Base-by-base conservation (phyloP, 305 asterid genomes). In the Rubia occidens region DNA sequence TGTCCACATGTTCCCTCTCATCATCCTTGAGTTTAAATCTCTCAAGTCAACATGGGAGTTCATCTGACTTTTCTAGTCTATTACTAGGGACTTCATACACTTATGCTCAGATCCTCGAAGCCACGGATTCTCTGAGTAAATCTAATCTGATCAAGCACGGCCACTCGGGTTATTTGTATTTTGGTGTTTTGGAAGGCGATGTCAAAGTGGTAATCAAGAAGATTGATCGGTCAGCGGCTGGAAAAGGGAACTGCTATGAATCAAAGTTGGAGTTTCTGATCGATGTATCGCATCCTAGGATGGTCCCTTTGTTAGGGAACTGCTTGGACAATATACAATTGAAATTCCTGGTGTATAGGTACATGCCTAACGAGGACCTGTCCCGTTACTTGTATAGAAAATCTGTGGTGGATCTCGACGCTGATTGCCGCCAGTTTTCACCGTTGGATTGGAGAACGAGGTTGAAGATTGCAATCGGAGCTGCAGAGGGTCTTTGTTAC, bases 281-380 rank as follows among this genome's bases (percentile, higher is more conserved):
- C 78, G 83, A 82, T 73, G 72, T 80, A 68, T 83, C 90, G 5
- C 88, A 87, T 76, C 74, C 91, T 9, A 82, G 97, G 72, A 63
- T 92, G 17, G 89, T 92, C 21, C 94, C 94, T 64, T 80, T 88
- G 20, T 47, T 89, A 71, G 98, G 98, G 54, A 86, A 90, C 66
- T 92, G 88, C 71, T 80, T 84, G 84, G 95, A 84, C 79, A 85
- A 85, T 59, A 89, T 82, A 76, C 75, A 81, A 17, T 85, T 81
- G 72, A 84, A 80, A 72, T 86, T 72, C 70, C 69, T 84, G 24
- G 83, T 86, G 60, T 86, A 86, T 71, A 73, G 78, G 43, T 74
- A 75, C 69, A 81, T 86, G 88, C 84, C 83, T 15, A 82, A 82
- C 9, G 74, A 85, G 60, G 91, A 86, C 64, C 71, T 83, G 63